A percentile compares a stretch with the other conserved stretches of the same genome.
Evolutionary conservation across 768 basidiomycete species (phyloP).

Genomic region (Macrocybe gigantea): DNA sequence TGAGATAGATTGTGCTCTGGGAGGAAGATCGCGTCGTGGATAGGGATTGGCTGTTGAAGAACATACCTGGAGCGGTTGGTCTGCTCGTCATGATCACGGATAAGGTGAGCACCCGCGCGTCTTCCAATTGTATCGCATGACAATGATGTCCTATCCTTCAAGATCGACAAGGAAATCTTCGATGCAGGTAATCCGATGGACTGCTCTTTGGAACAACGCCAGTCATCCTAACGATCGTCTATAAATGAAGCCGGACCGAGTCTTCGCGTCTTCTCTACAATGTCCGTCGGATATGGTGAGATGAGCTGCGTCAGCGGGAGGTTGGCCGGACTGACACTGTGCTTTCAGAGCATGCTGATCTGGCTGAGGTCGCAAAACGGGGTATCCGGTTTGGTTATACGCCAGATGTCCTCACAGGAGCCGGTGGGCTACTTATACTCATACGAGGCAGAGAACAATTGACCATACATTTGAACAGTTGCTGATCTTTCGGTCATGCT

Average conservation of each 20-base stretch:
- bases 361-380: conserved; percentile 50
- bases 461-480: conserved; percentile 37
- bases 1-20: conserved; percentile 34
- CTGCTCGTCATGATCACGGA: conserved; percentile 64
- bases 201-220: neutral
- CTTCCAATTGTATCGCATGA: neutral
- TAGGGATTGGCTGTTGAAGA: conserved; percentile 68
- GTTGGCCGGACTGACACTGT: neutral
- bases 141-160: conserved; percentile 7
- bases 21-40: conserved; percentile 49
- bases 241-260: conserved; percentile 53
- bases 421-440: conserved; percentile 42
- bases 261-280: conserved; percentile 83
- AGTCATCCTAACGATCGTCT: neutral
- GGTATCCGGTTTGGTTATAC: conserved; percentile 82
- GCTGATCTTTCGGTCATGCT: conserved; percentile 91
- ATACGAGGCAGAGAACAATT: neutral
- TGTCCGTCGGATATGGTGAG: conserved; percentile 86
- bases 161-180: conserved; percentile 64
- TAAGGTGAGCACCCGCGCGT: conserved; percentile 38
- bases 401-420: conserved; percentile 89
- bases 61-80: conserved; percentile 61
- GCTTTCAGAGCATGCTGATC: conserved; percentile 71
- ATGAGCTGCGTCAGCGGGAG: neutral
- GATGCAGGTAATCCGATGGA: conserved; percentile 37